Base-by-base conservation (phyloP, 2,329 filamentous ascomycete species). In the Didymella keratinophila region DNA sequence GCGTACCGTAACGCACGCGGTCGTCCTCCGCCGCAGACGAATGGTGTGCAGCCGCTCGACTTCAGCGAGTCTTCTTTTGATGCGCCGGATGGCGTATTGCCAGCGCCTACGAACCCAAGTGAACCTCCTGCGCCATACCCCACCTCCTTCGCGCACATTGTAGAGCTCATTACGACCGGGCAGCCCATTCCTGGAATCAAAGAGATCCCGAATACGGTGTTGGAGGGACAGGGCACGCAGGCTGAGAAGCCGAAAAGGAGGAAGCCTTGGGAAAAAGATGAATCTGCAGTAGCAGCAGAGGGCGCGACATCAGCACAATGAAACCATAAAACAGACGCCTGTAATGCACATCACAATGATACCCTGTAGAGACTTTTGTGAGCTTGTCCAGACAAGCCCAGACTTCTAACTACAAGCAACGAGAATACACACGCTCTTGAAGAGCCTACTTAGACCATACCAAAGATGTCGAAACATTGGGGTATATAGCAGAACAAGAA, bases 161-260 rank as follows among this genome's bases (percentile, higher is more conserved):
- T 96, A 54, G 89, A 92, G 69, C 85, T 96, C 53, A 91, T 97
- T 52, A 91, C 91, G 23, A 88, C 87, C 27, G 92, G 92, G 52
- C 87, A 92, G 67, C 89, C 91, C 0, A 89, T 97, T 42, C 92
- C 93, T 1, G 93, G 93, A 0, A 96, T 97, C 70, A 88, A 88
- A 66, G 87, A 96, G 63, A 94, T 97, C 52, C 92, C 93, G 4
- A 86, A 92, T 65, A 95, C 89, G 0, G 81, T 97, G 5, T 81
- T 93, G 20, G 83, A 87, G 52, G 89, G 89, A 4, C 85, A 91
- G 60, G 89, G 90, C 60, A 84, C 84, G 21, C 75, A 81, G 48
- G 80, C 82, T 52, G 80, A 79, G n/a, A 81, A 80, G 21, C 71
- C 79, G n/a, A 80, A 77, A 65, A 81, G 87, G 66, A 82, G 78